Evolutionary conservation across 306 rosid species (phyloP).

Genomic region (Citrullus colocynthis): DNA sequence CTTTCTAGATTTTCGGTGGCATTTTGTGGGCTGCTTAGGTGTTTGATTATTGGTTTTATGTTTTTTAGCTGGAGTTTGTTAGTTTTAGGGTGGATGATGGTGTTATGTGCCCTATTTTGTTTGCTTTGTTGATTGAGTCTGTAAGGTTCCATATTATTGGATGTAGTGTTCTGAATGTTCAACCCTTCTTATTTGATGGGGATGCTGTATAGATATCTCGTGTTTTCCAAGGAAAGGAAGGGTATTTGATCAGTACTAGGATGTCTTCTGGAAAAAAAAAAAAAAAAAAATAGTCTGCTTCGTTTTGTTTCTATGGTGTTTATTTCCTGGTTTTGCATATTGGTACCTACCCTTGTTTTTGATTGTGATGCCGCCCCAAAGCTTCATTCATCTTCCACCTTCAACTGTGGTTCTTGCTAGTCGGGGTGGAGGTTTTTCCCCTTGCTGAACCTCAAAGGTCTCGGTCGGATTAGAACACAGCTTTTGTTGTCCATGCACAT

Average conservation of each 20-base stretch:
- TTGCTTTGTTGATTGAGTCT: neutral
- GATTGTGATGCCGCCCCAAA: neutral
- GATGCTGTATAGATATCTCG: neutral
- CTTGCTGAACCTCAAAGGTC: neutral
- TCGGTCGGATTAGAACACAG: neutral
- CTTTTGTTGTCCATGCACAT: neutral
- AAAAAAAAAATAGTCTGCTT: neutral
- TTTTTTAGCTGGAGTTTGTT: neutral
- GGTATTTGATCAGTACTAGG: neutral
- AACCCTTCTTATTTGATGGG: neutral
- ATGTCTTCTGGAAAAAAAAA: neutral
- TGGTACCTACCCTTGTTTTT: neutral
- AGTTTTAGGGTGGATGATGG: neutral
- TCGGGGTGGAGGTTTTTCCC: neutral
- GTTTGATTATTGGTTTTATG: neutral
- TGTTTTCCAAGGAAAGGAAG: neutral
- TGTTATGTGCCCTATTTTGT: neutral
- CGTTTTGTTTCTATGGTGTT: neutral
- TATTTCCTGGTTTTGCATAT: neutral
- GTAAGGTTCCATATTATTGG: neutral
- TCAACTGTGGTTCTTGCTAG: neutral
- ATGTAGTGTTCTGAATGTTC: neutral
- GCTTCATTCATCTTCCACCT: neutral
- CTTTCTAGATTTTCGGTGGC: neutral
- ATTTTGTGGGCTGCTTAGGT: neutral